A percentile compares a stretch with the other conserved stretches of the same genome.
Evolutionary conservation across 306 rosid genomes (phyloP).

Genomic region (Dicorynia guianensis): DNA sequence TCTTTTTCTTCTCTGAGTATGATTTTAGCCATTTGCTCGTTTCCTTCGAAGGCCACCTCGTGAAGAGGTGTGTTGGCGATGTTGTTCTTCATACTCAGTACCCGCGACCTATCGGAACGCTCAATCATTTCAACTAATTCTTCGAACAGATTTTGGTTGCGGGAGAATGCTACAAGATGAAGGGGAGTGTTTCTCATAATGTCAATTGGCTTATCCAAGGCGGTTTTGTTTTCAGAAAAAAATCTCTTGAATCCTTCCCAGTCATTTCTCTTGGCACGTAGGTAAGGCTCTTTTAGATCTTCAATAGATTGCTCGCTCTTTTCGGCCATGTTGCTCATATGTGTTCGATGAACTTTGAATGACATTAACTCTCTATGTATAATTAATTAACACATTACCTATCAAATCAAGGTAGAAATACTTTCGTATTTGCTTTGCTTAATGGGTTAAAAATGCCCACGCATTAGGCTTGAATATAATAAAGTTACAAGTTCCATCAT

Average conservation of each 20-base stretch:
- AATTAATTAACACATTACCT: too few relatives aligned
- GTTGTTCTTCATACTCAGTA: constrained; percentile 45
- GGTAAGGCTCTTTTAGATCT: constrained; percentile 39
- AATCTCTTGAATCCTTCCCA: constrained; percentile 25
- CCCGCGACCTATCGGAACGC: neutral
- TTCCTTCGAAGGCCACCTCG: constrained; percentile 46
- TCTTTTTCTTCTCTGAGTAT: neutral
- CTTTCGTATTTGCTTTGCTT: too few relatives aligned
- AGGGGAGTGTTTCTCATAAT: constrained; percentile 38
- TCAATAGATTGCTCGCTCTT: too few relatives aligned
- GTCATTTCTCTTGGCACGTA: constrained; percentile 38
- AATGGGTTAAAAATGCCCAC: too few relatives aligned
- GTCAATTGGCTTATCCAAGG: constrained; percentile 23
- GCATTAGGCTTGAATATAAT: too few relatives aligned
- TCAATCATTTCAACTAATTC: constrained; percentile 20
- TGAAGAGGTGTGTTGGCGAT: constrained; percentile 52
- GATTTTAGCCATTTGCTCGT: constrained; percentile 34
- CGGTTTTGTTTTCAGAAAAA: neutral
- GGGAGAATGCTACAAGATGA: constrained; percentile 48
- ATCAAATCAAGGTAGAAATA: too few relatives aligned
- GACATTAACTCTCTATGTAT: too few relatives aligned
- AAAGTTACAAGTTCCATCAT: too few relatives aligned
- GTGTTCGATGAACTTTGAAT: too few relatives aligned
- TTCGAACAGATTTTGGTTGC: constrained; percentile 29
- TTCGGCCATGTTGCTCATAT: too few relatives aligned